These are phyloP conservation scores for Fusarium napiforme DNA, from an alignment of 2,329 filamentous ascomycete species.

Conservation along the genomic window DNA sequence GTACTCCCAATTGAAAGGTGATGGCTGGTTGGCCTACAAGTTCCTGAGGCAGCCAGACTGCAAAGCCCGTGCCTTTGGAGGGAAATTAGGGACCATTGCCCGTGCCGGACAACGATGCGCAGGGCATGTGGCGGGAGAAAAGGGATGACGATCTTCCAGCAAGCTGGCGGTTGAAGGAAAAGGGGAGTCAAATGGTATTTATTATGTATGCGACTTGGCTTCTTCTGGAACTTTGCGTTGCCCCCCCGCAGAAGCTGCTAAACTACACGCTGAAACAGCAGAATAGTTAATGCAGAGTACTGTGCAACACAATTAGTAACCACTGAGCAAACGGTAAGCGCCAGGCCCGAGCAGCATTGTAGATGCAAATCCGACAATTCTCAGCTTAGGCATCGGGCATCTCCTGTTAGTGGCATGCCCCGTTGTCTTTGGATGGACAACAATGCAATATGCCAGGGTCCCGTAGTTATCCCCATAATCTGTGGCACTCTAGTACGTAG, in stretches of 20 bases:
- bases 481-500: constrained; percentile 21
- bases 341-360: constrained; percentile 11
- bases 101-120: constrained; percentile 23
- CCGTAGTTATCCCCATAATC: constrained; percentile 30
- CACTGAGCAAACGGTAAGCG: constrained; percentile 11
- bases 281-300: background rate
- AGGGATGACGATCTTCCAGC: constrained; percentile 28
- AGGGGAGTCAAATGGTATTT: constrained; percentile 17
- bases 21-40: constrained; percentile 26
- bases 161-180: constrained; percentile 18
- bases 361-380: background rate
- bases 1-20: constrained; percentile 16
- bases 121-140: constrained; percentile 25
- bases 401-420: constrained; percentile 12
- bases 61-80: constrained; percentile 27
- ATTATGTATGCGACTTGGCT: constrained; percentile 24
- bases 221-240: constrained; percentile 25
- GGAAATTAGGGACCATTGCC: constrained; percentile 37
- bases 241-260: constrained; percentile 5
- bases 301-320: constrained; percentile 12
- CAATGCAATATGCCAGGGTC: constrained; percentile 29
- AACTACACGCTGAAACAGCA: constrained; percentile 21
- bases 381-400: constrained; percentile 22
- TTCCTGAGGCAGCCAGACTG: constrained; percentile 17
- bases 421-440: constrained; percentile 11